These are phyloP conservation scores for Cytospora chrysosperma DNA, from an alignment of 2,329 filamentous ascomycete genomes.

Conservation along the genomic window DNA sequence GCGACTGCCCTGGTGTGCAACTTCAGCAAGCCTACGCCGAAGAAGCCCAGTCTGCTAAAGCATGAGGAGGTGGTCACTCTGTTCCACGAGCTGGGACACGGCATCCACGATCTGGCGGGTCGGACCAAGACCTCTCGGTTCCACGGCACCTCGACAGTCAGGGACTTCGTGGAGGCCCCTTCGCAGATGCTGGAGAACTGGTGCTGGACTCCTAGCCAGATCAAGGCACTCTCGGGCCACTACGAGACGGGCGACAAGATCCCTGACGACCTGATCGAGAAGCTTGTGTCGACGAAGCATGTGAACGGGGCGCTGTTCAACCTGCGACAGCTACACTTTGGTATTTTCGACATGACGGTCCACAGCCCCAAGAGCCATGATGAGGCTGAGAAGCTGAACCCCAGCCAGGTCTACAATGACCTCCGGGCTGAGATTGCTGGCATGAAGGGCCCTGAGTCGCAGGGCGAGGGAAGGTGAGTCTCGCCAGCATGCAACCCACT, in stretches of 20 bases:
- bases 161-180: conserved; percentile 71
- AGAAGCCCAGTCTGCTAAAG: conserved; percentile 76
- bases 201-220: conserved; percentile 68
- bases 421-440: conserved; percentile 70
- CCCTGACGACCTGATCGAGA: conserved; percentile 71
- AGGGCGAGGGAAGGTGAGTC: conserved; percentile 55
- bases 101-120: conserved; percentile 67
- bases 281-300: conserved; percentile 73
- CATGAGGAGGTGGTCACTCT: conserved; percentile 81
- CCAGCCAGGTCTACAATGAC: conserved; percentile 68
- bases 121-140: conserved; percentile 63
- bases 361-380: conserved; percentile 70
- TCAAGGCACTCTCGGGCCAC: conserved; percentile 68
- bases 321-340: conserved; percentile 75
- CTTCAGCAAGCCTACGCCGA: conserved; percentile 75
- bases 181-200: conserved; percentile 75
- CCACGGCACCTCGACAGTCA: conserved; percentile 65
- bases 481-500: background rate
- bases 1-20: conserved; percentile 82
- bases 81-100: conserved; percentile 75
- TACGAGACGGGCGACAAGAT: conserved; percentile 70
- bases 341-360: conserved; percentile 80
- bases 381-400: conserved; percentile 64
- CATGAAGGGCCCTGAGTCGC: conserved; percentile 70
- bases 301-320: conserved; percentile 80